Conservation (phyloP, 257 asterid genomes). For the Rehmannia glutinosa region DNA sequence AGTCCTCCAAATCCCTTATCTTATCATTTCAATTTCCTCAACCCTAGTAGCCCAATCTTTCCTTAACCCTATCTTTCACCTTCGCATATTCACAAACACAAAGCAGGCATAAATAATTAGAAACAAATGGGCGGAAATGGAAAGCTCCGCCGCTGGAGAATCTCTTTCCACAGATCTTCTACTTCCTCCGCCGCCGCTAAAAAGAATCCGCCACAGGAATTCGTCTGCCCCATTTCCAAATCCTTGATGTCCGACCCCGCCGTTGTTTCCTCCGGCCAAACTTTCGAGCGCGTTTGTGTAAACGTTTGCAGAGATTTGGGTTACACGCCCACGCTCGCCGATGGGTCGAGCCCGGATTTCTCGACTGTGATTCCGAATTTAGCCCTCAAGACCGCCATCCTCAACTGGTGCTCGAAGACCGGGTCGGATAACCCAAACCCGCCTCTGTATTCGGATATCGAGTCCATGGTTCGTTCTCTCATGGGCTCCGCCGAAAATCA, state of each 20-base stretch:
- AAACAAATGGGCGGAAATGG: slow-evolving; percentile 54
- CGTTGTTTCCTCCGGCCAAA: slow-evolving; percentile 82
- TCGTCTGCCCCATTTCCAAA: slow-evolving; percentile 72
- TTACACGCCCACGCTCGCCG: slow-evolving; percentile 54
- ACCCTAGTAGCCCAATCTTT: slow-evolving; percentile 9
- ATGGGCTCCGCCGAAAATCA: slow-evolving; percentile 13
- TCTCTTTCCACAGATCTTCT: slow-evolving; percentile 47
- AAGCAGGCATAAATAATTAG: neutral
- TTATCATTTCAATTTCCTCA: slow-evolving; percentile 11
- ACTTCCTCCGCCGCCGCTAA: slow-evolving; percentile 22
- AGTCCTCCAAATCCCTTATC: slow-evolving; percentile 2
- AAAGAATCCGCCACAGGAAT: slow-evolving; percentile 43
- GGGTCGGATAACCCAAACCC: slow-evolving; percentile 46
- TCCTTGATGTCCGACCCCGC: slow-evolving; percentile 77
- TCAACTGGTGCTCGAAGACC: slow-evolving; percentile 58
- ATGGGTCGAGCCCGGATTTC: slow-evolving; percentile 64
- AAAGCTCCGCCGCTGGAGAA: slow-evolving; percentile 47
- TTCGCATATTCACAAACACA: neutral
- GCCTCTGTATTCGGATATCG: slow-evolving; percentile 46
- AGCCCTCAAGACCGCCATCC: slow-evolving; percentile 60
- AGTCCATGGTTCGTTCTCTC: slow-evolving; percentile 33
- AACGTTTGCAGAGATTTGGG: slow-evolving; percentile 54
- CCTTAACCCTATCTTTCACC: neutral
- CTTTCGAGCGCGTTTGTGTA: slow-evolving; percentile 63
- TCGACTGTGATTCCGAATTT: slow-evolving; percentile 64